Conservation (phyloP, 2,329 filamentous ascomycete species). For the Colletotrichum higginsianum region DNA sequence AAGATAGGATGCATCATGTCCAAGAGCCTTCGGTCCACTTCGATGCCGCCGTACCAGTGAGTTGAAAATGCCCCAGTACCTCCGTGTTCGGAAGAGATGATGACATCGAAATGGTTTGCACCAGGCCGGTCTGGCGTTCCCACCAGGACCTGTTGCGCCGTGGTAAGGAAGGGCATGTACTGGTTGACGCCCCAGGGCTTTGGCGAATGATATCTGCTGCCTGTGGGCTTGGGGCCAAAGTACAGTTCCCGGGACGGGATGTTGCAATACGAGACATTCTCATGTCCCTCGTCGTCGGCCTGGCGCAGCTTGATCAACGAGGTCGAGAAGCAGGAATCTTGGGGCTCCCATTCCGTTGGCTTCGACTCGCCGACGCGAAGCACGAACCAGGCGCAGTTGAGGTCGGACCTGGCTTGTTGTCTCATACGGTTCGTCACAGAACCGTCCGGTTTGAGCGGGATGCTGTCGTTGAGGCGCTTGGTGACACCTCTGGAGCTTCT, state of each 20-base stretch:
- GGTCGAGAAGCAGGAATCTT: slow-evolving; percentile 39
- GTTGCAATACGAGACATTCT: slow-evolving; percentile 33
- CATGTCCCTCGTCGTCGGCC: background rate
- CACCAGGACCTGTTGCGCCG: slow-evolving; percentile 48
- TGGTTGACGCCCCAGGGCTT: slow-evolving; percentile 47
- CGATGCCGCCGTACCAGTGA: slow-evolving; percentile 35
- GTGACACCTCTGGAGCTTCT: background rate
- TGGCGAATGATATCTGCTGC: background rate
- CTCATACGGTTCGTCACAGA: background rate
- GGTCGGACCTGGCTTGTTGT: background rate
- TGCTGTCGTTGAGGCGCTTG: slow-evolving; percentile 3
- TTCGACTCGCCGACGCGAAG: slow-evolving; percentile 23
- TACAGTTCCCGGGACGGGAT: slow-evolving; percentile 15
- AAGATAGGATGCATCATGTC: slow-evolving; percentile 15
- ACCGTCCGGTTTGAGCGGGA: background rate
- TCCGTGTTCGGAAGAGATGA: background rate
- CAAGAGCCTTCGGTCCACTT: slow-evolving; percentile 28
- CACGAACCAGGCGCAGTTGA: slow-evolving; percentile 46
- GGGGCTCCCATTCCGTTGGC: slow-evolving; percentile 45
- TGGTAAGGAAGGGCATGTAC: slow-evolving; percentile 46
- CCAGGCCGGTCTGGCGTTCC: slow-evolving; percentile 34
- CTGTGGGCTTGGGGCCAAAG: background rate
- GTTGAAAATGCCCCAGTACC: background rate
- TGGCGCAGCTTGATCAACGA: slow-evolving; percentile 21
- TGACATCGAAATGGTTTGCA: slow-evolving; percentile 18